phyloP scores from a whole-genome alignment of 768 basidiomycete genomes.

The Auriscalpium vulgare region DNA sequence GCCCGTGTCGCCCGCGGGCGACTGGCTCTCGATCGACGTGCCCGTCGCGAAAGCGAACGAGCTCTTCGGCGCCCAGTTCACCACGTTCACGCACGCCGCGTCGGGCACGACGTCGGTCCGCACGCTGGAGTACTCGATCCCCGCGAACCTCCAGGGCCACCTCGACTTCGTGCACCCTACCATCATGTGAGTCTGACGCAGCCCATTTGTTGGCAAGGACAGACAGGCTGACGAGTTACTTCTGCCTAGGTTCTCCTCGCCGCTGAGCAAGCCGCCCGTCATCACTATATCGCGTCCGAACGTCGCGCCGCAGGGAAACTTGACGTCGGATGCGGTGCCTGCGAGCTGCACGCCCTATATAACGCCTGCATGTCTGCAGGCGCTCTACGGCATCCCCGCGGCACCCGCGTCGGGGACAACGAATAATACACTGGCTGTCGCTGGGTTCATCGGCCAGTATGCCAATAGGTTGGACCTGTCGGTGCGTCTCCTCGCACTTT shows the following conservation, averaged over 20 bases:
- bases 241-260: not conserved
- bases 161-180: conserved; percentile 12
- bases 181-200: not conserved
- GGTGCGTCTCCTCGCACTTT: conserved; percentile 7
- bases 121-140: conserved; percentile 12
- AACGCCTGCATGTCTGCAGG: conserved; percentile 25
- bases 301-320: not conserved
- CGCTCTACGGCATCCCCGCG: conserved; percentile 29
- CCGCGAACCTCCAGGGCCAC: conserved; percentile 2
- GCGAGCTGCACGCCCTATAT: conserved; percentile 1
- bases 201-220: not conserved
- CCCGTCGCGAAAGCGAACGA: conserved; percentile 12
- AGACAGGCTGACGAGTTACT: not conserved
- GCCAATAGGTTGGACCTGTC: conserved; percentile 23
- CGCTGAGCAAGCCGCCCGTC: not conserved
- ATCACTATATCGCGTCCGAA: not conserved
- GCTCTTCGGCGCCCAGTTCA: conserved; percentile 8
- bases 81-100: conserved; percentile 4
- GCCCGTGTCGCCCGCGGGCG: conserved; percentile 7
- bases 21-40: conserved; percentile 5
- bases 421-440: conserved; percentile 22
- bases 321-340: not conserved
- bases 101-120: conserved; percentile 6
- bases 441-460: conserved; percentile 18
- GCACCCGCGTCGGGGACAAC: conserved; percentile 17